Evolutionary conservation across 352 stramenopile genomes (phyloP).

Genomic region (Elongisporangium anandrum): DNA sequence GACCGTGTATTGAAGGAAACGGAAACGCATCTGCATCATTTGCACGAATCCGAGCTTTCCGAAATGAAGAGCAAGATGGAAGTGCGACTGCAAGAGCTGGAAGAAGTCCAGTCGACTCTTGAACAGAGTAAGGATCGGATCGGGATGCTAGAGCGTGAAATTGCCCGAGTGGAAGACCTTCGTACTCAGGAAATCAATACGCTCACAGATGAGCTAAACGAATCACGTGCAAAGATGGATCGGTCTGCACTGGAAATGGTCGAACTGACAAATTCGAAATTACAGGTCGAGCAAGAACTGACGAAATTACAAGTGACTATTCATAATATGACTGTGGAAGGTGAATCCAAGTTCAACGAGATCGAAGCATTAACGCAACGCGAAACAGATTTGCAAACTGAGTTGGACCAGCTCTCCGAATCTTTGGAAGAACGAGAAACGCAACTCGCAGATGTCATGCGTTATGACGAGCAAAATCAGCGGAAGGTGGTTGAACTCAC

Average conservation of each 20-base stretch:
- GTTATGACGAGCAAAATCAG: constrained; percentile 29
- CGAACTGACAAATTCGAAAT: constrained; percentile 30
- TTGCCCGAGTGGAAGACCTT: constrained; percentile 21
- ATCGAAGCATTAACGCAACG: constrained; percentile 15
- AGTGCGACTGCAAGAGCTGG: constrained; percentile 36
- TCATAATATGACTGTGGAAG: constrained; percentile 18
- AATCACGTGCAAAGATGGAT: constrained; percentile 31
- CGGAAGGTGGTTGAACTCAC: constrained; percentile 36
- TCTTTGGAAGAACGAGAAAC: constrained; percentile 23
- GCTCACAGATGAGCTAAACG: constrained; percentile 41
- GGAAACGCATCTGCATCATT: constrained; percentile 21
- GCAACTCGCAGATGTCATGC: constrained; percentile 25
- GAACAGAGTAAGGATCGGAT: constrained; percentile 30
- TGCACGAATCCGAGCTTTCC: constrained; percentile 36
- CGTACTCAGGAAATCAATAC: constrained; percentile 33
- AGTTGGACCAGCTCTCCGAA: constrained; percentile 21
- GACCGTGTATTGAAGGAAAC: constrained; percentile 22
- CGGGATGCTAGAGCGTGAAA: constrained; percentile 28
- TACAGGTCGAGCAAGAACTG: constrained; percentile 27
- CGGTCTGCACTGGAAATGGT: constrained; percentile 25
- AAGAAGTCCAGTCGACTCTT: constrained; percentile 26
- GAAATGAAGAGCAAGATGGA: constrained; percentile 35
- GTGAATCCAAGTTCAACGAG: constrained; percentile 15
- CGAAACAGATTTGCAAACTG: constrained; percentile 19
- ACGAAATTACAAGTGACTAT: constrained; percentile 35